Evolutionary conservation across 805 yeast species (phyloP), one percentile per base, ranked within the genome.

Genomic region (Citeromyces nyonsensis): DNA sequence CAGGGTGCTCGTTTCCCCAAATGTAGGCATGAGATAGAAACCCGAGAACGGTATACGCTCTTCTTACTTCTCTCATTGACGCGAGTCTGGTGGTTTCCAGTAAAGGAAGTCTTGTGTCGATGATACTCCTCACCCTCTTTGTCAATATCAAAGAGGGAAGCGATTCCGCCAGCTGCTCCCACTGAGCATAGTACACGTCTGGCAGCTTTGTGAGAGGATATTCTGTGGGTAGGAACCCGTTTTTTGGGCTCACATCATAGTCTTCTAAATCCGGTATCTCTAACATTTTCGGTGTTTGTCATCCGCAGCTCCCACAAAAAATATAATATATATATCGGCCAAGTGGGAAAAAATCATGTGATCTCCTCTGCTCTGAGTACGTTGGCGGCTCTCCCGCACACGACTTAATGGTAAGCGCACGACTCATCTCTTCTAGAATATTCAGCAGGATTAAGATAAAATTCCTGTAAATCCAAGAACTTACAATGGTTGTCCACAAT

Each of bases 1-100:
- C 51, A 11, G 93, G 79, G 30, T 52, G 49, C 35, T 70, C 72
- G 13, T 69, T 70, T 2, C 83, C 78, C 97, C 97, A 86, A 15
- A 86, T 74, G 48, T 86, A 86, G 1, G 91, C 94, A 51, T 86
- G 95, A 2, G 84, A 67, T 29, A 88, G 51, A 45, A 85, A 86
- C 9, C 88, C 76, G 20, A 86, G 59, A 3, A 84, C 57, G 11
- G 80, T 73, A 52, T 81, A 81, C 0, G 95, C 95, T 43, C 96
- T 64, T 48, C 94, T 66, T 47, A 64, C 62, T 41, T 82, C 76
- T 8, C 59, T 58, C 27, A 56, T 64, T 4, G 60, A 30, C 15
- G 49, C 38, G 25, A 78, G 55, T 4, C 61, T 49, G 6, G 58
- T 61, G 2, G 70, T 63, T 3, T 65, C 48, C 28, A 88, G 59